Base-by-base conservation (phyloP, 192 early-diverging fungal species). In the Diversispora epigaea region DNA sequence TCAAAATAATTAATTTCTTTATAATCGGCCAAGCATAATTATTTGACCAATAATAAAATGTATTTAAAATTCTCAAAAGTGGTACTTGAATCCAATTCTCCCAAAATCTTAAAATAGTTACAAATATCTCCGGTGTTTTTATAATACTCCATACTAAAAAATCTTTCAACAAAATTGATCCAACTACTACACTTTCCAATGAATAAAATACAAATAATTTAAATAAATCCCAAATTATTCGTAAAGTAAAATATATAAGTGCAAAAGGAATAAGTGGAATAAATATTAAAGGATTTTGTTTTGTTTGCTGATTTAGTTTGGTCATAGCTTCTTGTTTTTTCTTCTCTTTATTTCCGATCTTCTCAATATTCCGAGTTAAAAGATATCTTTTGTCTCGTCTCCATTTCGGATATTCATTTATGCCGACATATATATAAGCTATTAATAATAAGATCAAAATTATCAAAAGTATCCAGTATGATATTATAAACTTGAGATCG, bases 181-280 rank as follows among this genome's bases (percentile, higher is more conserved):
- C 44, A 0, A 32, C 11, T 62, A 63, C 72, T 15, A 43, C 32
- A 15, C 5, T 45, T 32, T 74, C 72, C 25, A 74, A 44, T 63
- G 72, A 74, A 63, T 74, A 74, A 50, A 74, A 74, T 62, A 74
- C 72, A 15, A 60, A 74, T 49, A 62, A 39, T 62, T 12, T 46
- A 63, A 63, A 74, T 1, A n/a, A 8, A 45, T 74, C 72, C 58
- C 57, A 74, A 1, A 21, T 40, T 8, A 74, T 17, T 63, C 60
- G 43, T 40, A 74, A n/a, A 6, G 45, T 11, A 49, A 74, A 47
- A 47, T 74, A 74, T 46, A 62, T 3, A 6, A 62, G 4, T 19
- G 72, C 72, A 12, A 74, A 74, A 49, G 72, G 72, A 50, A 74
- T 11, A 19, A 61, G 46, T 0, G 61, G 57, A 74, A 74, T 50